Evolutionary conservation across 75 land plant species (phyloP), one percentile per base, ranked within the genome.

Genomic region (Pinus albicaulis): DNA sequence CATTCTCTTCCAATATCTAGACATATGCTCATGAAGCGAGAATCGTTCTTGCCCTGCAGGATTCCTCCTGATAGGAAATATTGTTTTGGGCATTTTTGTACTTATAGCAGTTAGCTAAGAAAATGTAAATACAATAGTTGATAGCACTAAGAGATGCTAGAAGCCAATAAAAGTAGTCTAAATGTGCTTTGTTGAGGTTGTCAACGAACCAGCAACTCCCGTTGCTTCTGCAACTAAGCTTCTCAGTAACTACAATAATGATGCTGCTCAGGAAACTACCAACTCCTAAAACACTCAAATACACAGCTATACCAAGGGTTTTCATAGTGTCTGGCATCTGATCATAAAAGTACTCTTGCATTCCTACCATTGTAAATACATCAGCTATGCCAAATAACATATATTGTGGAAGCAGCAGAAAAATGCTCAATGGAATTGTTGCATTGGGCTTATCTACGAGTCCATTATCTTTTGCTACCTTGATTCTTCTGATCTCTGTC

Each of bases 321-420:
- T 92, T 86, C 92, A 97, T 92, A 34, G 82, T 86, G 6, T 78
- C 78, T 22, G 98, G 99, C 57, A 93, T 95, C 74, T 92, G 92
- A 34, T 81, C 72, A 76, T 92, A 97, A 72, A 94, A 94, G 78
- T 89, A 94, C 78, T 96, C 99, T 77, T 92, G 92, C 87, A 93
- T 88, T 11, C 99, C 99, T 26, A 94, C 89, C 23, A 89, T 85
- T 0, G 98, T 92, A 78, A 97, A 97, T 5, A 97, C 92, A 75
- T 97, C 99, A 1, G 98, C 89, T 19, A 93, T 78, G 0, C 99
- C 99, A 55, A 92, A 57, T 0, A 97, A 62, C 24, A 97, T 75
- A 80, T 91, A 97, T 70, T 97, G 99, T 22, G 99, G 99, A 7
- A 94, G 80, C 60, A 97, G 57, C 85, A 93, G 85, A 56, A 94